Evolutionary conservation across 1,284 basidiomycete species (phyloP).

Genomic region (Ustilago tritici): DNA sequence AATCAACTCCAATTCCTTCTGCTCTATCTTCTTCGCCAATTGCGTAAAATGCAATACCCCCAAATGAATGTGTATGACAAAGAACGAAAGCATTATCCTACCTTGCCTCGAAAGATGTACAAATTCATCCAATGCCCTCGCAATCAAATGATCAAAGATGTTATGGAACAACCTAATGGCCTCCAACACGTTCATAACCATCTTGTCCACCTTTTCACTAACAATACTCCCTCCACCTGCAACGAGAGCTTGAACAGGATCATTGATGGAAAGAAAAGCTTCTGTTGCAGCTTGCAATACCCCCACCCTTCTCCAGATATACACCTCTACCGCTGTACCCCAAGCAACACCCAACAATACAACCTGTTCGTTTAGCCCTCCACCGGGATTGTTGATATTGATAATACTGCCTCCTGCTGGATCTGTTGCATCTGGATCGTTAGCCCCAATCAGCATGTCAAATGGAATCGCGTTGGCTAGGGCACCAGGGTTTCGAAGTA

Average conservation of each 20-base stretch:
- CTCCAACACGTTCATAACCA: conserved; percentile 52
- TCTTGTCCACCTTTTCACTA: conserved; percentile 41
- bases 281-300: conserved; percentile 35
- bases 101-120: conserved; percentile 43
- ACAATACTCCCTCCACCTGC: conserved; percentile 32
- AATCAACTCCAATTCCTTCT: conserved; percentile 47
- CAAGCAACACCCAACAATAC: conserved; percentile 49
- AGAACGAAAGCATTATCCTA: conserved; percentile 42
- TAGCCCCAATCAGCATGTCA: conserved; percentile 41
- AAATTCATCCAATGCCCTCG: conserved; percentile 45
- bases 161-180: conserved; percentile 45
- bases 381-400: conserved; percentile 48
- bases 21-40: conserved; percentile 43
- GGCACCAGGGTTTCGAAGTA: conserved; percentile 45
- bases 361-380: conserved; percentile 51
- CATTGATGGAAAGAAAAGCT: conserved; percentile 14
- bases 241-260: conserved; percentile 34
- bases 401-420: conserved; percentile 26
- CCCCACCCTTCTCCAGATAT: conserved; percentile 51
- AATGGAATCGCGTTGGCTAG: conserved; percentile 48
- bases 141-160: conserved; percentile 48
- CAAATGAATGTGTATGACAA: conserved; percentile 51
- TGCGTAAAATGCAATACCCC: conserved; percentile 47
- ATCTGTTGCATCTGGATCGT: conserved; percentile 24
- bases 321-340: conserved; percentile 54